Evolutionary conservation across 2,329 filamentous ascomycete genomes (phyloP).

Genomic region (Colletotrichum melonis): DNA sequence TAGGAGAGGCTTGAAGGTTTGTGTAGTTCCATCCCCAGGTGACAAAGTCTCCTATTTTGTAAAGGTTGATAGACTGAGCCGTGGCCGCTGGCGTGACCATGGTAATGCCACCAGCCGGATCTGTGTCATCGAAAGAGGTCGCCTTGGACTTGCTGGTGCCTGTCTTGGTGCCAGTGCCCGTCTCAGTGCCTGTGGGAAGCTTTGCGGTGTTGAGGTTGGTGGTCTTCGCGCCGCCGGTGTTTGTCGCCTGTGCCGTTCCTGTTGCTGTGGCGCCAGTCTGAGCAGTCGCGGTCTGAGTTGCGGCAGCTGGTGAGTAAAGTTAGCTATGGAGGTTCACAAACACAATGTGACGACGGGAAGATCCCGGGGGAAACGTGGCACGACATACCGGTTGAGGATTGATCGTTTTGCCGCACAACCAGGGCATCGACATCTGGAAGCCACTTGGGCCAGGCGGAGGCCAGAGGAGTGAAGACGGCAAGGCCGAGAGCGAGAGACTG

Average conservation of each 20-base stretch:
- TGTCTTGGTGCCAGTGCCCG: slow-evolving; percentile 40
- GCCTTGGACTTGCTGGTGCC: slow-evolving; percentile 43
- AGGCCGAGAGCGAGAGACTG: slow-evolving; percentile 38
- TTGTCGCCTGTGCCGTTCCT: slow-evolving; percentile 37
- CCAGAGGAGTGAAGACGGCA: slow-evolving; percentile 48
- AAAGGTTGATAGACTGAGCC: slow-evolving; percentile 59
- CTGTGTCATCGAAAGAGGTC: slow-evolving; percentile 56
- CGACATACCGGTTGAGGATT: slow-evolving; percentile 37
- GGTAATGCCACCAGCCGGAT: slow-evolving; percentile 62
- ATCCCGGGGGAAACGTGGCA: slow-evolving; percentile 21
- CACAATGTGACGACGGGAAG: not conserved
- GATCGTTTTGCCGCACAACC: slow-evolving; percentile 60
- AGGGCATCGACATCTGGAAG: slow-evolving; percentile 64
- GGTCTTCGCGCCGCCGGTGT: slow-evolving; percentile 43
- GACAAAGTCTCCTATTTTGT: slow-evolving; percentile 69
- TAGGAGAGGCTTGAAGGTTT: slow-evolving; percentile 66
- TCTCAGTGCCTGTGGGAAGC: slow-evolving; percentile 38
- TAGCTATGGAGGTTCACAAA: slow-evolving; percentile 1
- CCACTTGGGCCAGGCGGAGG: slow-evolving; percentile 68
- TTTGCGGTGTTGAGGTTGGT: slow-evolving; percentile 55
- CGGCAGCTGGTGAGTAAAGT: slow-evolving; percentile 11
- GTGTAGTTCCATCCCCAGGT: slow-evolving; percentile 77
- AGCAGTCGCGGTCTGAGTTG: slow-evolving; percentile 20
- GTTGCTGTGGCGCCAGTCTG: slow-evolving; percentile 37
- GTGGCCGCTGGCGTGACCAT: slow-evolving; percentile 54